Base-by-base conservation (phyloP, 2,329 filamentous ascomycete genomes). In the Ophiocordyceps camponoti-leonardi region DNA sequence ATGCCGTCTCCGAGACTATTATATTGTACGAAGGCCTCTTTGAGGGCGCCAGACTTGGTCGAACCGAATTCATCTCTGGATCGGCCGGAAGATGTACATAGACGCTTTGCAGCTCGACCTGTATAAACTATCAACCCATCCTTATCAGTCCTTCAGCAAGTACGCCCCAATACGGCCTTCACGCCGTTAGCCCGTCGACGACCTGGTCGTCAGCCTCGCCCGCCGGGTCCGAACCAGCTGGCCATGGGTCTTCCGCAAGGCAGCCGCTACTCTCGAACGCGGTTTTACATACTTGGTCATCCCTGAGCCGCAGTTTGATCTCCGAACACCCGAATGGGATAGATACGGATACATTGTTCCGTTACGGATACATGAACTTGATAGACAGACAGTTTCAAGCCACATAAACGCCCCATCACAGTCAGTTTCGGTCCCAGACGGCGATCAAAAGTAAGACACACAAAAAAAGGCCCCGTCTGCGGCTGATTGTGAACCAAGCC, bases 121-220 rank as follows among this genome's bases (percentile, higher is more conserved):
- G 70, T 49, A 77, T 74, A 58, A 75, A 75, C 49, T 26, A 26
- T 8, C 75, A 19, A 79, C 75, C 28, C 65, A 67, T 50, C 71
- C 69, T 48, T 68, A 66, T 46, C 57, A 64, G 23, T 61, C 63
- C 0, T 66, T 65, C 52, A 63, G 53, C 49, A 60, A 67, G 52
- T 56, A 62, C 0, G 56, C 72, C 1, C 1, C 61, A 65, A 43
- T 67, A 66, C 18, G 63, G 59, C 6, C 58, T 73, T 6, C 68
- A 64, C 13, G 62, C 65, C 23, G 50, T 69, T 2, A 69, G 68
- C 4, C 71, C 67, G 0, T 49, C 69, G 0, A 53, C 58, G 12
- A 69, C 69, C 0, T 73, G 69, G n/a, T n/a, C n/a, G n/a, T n/a
- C n/a, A n/a, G n/a, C n/a, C n/a, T n/a, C n/a, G n/a, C n/a, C n/a